Evolutionary conservation across 129 eudicot genomes (phyloP), one percentile per base, ranked within the genome.

Genomic region (Daucus carota): DNA sequence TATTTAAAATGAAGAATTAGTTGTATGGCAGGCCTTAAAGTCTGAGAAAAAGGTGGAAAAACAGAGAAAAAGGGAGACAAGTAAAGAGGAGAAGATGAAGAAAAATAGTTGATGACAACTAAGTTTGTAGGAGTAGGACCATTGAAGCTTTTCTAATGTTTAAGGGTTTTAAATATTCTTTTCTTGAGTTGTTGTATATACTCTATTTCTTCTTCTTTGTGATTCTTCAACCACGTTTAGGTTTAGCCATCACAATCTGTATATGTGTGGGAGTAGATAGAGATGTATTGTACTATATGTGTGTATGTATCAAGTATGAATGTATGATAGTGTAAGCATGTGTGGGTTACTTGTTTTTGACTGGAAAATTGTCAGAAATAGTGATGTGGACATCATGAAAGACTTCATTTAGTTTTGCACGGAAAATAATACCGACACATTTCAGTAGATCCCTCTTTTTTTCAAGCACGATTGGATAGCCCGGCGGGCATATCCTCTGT

Each of bases 11-110:
- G 77, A 83, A 75, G 60, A 65, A 83, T 48, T 81, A 66, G 62
- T 71, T 50, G 75, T 76, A 79, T 74, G 86, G 81, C 82, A 90
- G 89, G 82, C 86, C 78, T 84, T 85, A 81, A 87, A 84, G 87
- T 80, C 60, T 42, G 47, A 43, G 76, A 79, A 74, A 63, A 67
- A 84, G 76, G 52, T 79, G 76, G 75, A 76, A 78, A 75, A 20
- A 78, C 43, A 70, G 32, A 46, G 5, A 80, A 68, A 65, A 33
- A 63, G 34, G 18, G 48, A n/a, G 31, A 71, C 24, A 26, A 22
- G 63, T 29, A 13, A 74, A 48, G 44, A 41, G 74, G 18, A 40
- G 74, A 31, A 8, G 67, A 77, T 47, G 75, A 43, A 46, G 32
- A 24, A 22, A 16, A 47, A 50, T 42, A 47, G 38, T 42, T 44